Base-by-base conservation (phyloP, 2,329 filamentous ascomycete species). In the Pseudogymnoascus sp. region DNA sequence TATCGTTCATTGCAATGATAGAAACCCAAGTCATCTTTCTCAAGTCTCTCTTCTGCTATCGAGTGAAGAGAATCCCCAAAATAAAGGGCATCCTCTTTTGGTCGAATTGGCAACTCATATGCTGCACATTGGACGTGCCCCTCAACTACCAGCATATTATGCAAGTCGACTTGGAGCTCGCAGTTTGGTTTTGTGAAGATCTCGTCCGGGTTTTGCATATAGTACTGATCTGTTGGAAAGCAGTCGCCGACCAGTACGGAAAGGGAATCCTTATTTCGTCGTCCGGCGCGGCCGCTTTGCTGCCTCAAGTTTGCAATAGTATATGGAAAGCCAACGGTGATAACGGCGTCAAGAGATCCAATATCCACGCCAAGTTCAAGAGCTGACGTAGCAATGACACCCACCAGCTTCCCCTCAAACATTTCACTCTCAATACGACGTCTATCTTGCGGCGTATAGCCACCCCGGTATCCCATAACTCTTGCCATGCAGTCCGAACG, bases 101-200 rank as follows among this genome's bases (percentile, higher is more conserved):
- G 84, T n/a, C 84, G 83, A 63, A 99, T 90, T 0, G 94, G 93
- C 87, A 97, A 92, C 72, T 99, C 94, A 69, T 90, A 89, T 1
- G 94, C 94, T 0, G 94, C 94, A 70, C 94, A 99, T 74, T 99
- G 94, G 5, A 99, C 80, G 70, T 99, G 94, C 0, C 92, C 93
- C 77, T 97, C 94, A 0, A 94, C 80, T 5, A 97, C 88, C 3
- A 97, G 83, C 78, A 96, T 86, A 67, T 97, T 97, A 52, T 87
- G 82, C n/a, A 99, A 78, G 71, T 99, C 94, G 4, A 97, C 89
- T 70, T 94, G 92, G 2, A 97, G 78, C 72, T 91, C 89, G 67
- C 87, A 89, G 66, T 97, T 96, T 0, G 92, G 92, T 69, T 90
- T 90, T 0, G 89, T 94, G 74, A 97, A 93, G 25, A 99, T 87